phyloP scores from a whole-genome alignment of 2,329 filamentous ascomycete genomes.

The Orbilia oligospora region DNA sequence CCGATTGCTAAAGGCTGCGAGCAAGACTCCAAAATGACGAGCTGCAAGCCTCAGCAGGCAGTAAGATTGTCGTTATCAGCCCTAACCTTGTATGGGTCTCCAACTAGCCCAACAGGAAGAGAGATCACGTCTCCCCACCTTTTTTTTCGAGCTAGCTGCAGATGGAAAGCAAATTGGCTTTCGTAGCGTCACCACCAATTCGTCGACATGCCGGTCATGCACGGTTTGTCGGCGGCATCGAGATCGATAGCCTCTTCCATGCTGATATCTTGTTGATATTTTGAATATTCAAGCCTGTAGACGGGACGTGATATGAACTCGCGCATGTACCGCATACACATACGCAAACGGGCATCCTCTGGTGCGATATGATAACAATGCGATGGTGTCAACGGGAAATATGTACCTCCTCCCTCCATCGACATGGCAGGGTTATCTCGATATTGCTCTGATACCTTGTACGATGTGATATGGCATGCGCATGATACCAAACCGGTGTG shows the following conservation, averaged over 20 bases:
- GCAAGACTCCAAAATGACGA: conserved; percentile 41
- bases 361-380: conserved; percentile 17
- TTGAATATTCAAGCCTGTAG: conserved; percentile 24
- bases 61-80: conserved; percentile 60
- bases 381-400: conserved; percentile 21
- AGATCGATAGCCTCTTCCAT: conserved; percentile 19
- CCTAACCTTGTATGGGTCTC: conserved; percentile 45
- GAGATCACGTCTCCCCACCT: conserved; percentile 27
- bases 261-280: conserved; percentile 41
- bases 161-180: conserved; percentile 55
- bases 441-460: conserved; percentile 19
- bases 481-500: conserved; percentile 28
- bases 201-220: conserved; percentile 50
- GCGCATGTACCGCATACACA: not conserved
- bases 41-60: conserved; percentile 46
- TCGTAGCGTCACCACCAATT: conserved; percentile 34
- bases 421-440: conserved; percentile 18
- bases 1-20: conserved; percentile 34
- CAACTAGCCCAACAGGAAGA: conserved; percentile 34
- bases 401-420: conserved; percentile 17
- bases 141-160: conserved; percentile 51
- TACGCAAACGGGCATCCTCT: not conserved
- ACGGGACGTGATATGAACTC: conserved; percentile 39
- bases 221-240: conserved; percentile 49
- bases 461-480: conserved; percentile 33